These are phyloP conservation scores for Tetrahymena malaccensis DNA, from an alignment of 73 alveolate genomes.

Conservation along the genomic window DNA sequence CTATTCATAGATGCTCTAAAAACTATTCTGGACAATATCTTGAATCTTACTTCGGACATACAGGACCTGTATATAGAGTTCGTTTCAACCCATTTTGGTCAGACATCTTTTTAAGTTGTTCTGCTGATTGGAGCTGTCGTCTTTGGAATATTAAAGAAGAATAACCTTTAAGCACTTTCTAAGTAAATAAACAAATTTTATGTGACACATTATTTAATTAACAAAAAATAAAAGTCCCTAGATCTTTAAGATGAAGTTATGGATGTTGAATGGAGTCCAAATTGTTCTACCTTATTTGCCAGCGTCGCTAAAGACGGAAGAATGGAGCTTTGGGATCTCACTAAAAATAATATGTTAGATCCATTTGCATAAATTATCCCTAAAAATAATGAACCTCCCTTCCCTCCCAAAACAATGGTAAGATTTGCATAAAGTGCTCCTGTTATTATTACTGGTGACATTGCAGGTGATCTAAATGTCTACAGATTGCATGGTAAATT, in stretches of 20 bases:
- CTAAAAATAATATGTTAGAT: constrained; percentile 71
- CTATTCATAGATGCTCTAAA: constrained; percentile 87
- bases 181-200: constrained; percentile 40
- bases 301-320: constrained; percentile 97
- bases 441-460: constrained; percentile 86
- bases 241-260: constrained; percentile 83
- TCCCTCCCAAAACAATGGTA: constrained; percentile 84
- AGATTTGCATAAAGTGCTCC: constrained; percentile 84
- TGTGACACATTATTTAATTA: constrained; percentile 46
- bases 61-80: constrained; percentile 96
- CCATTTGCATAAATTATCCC: constrained; percentile 48
- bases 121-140: constrained; percentile 96
- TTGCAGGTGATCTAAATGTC: constrained; percentile 77
- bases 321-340: constrained; percentile 94
- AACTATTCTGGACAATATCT: constrained; percentile 86
- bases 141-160: constrained; percentile 89
- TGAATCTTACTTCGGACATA: constrained; percentile 92
- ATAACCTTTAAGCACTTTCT: constrained; percentile 36
- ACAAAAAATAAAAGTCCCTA: neutral
- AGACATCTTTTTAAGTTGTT: constrained; percentile 85
- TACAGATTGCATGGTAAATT: constrained; percentile 70
- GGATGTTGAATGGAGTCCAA: constrained; percentile 92
- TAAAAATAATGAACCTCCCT: constrained; percentile 24
- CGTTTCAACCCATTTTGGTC: constrained; percentile 95
- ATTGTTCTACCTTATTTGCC: constrained; percentile 88